Percentiles rank a stretch among this genome's conserved stretches.
Evolutionary conservation across 768 basidiomycete genomes (phyloP).

Genomic region (Fibroporia radiculosa): DNA sequence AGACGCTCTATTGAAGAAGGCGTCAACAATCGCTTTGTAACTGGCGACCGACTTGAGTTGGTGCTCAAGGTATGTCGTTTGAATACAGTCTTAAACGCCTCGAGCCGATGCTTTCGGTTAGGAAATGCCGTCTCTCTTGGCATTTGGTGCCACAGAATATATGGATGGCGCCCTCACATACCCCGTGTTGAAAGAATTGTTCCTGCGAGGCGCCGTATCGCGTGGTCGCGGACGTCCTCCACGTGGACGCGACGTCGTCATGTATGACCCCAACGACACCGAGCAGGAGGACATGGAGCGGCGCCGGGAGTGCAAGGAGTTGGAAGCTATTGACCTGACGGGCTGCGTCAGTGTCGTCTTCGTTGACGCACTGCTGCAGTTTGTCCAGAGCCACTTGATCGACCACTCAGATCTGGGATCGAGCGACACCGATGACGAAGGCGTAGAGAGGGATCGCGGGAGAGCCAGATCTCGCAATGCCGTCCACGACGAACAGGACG

Average conservation of each 20-base stretch:
- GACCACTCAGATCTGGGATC: conserved; percentile 33
- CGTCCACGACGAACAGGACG: conserved; percentile 28
- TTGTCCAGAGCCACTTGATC: conserved; percentile 62
- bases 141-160: conserved; percentile 97
- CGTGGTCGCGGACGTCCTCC: conserved; percentile 61
- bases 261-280: conserved; percentile 42
- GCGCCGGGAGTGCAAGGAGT: conserved; percentile 61
- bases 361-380: conserved; percentile 76
- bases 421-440: conserved; percentile 36
- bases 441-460: conserved; percentile 16
- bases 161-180: conserved; percentile 91
- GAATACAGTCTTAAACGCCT: not conserved
- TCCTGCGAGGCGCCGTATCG: conserved; percentile 75
- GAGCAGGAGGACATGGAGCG: conserved; percentile 78
- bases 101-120: conserved; percentile 21
- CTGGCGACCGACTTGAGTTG: conserved; percentile 73
- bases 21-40: conserved; percentile 86
- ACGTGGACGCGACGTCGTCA: conserved; percentile 49
- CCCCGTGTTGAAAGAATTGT: conserved; percentile 80
- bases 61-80: conserved; percentile 67
- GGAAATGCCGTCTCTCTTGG: conserved; percentile 82
- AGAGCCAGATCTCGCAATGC: conserved; percentile 27
- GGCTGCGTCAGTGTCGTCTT: conserved; percentile 93
- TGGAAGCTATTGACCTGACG: conserved; percentile 89
- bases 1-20: conserved; percentile 88